These are phyloP conservation scores for Claviceps pusilla DNA, from an alignment of 2,329 filamentous ascomycete genomes.

Conservation along the genomic window DNA sequence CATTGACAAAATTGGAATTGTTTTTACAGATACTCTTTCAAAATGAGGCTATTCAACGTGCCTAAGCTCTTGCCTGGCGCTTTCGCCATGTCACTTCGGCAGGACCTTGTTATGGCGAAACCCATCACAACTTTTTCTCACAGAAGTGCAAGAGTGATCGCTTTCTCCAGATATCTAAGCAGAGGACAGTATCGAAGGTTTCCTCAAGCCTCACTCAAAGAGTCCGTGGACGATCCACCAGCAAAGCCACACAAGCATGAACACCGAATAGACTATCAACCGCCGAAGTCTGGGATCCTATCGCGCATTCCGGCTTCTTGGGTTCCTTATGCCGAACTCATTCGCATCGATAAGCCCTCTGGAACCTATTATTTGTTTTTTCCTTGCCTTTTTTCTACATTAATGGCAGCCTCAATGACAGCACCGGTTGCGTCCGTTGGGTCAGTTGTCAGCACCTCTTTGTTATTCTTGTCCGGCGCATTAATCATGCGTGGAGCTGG, in stretches of 20 bases:
- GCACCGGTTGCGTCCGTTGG: conserved; percentile 43
- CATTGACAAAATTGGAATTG: background rate
- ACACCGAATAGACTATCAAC: conserved; percentile 33
- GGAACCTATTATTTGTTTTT: conserved; percentile 79
- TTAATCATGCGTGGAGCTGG: conserved; percentile 77
- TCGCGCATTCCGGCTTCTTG: conserved; percentile 52
- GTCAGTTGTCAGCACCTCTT: conserved; percentile 47
- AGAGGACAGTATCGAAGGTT: background rate
- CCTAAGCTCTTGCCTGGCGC: background rate
- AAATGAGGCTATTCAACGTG: conserved; percentile 1
- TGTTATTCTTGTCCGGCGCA: conserved; percentile 61
- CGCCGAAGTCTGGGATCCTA: conserved; percentile 57
- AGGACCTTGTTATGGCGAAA: background rate
- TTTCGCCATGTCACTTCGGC: background rate
- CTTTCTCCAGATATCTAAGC: background rate
- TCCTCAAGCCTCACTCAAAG: background rate
- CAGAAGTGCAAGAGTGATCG: background rate
- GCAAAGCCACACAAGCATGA: background rate
- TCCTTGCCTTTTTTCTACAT: conserved; percentile 70
- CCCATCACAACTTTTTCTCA: background rate
- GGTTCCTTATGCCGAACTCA: conserved; percentile 69
- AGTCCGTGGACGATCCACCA: background rate
- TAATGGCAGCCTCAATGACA: conserved; percentile 60
- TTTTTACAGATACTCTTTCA: background rate
- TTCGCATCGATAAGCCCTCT: conserved; percentile 65